phyloP scores from a whole-genome alignment of 441 rosid genomes.

The Populus hybrid region DNA sequence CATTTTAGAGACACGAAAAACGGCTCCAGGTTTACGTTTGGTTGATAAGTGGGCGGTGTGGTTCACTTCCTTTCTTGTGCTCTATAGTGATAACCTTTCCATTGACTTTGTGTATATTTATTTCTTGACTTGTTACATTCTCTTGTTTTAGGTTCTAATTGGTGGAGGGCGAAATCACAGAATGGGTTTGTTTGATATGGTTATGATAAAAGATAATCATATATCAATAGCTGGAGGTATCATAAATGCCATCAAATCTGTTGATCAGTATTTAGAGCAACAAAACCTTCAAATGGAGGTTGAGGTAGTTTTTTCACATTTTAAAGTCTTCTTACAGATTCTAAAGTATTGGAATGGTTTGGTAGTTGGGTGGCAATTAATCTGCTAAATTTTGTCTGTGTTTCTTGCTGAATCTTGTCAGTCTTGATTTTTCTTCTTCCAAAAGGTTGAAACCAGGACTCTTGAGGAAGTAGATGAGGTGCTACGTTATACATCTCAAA shows the following conservation, averaged over 20 bases:
- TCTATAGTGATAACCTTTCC: constrained; percentile 9
- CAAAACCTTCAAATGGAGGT: constrained; percentile 79
- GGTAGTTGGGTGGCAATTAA: constrained; percentile 1
- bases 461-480: constrained; percentile 81
- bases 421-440: background rate
- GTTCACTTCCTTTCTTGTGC: constrained; percentile 28
- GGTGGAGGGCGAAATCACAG: constrained; percentile 93
- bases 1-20: constrained; percentile 91
- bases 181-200: constrained; percentile 98
- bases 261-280: constrained; percentile 61
- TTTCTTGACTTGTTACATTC: constrained; percentile 26
- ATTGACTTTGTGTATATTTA: constrained; percentile 7
- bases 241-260: constrained; percentile 65
- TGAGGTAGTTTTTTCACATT: constrained; percentile 51
- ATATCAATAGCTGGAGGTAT: constrained; percentile 91
- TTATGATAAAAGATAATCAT: constrained; percentile 94
- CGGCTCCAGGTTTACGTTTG: constrained; percentile 88
- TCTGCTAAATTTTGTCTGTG: background rate
- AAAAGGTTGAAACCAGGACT: constrained; percentile 88
- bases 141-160: constrained; percentile 62
- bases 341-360: background rate
- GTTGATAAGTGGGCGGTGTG: constrained; percentile 96
- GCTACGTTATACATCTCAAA: constrained; percentile 51
- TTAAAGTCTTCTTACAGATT: constrained; percentile 4
- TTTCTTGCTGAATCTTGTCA: background rate